Percentiles rank a stretch among this genome's conserved stretches.
phyloP scores from a whole-genome alignment of 2,329 filamentous ascomycete genomes.

The Didymella pomorum region DNA sequence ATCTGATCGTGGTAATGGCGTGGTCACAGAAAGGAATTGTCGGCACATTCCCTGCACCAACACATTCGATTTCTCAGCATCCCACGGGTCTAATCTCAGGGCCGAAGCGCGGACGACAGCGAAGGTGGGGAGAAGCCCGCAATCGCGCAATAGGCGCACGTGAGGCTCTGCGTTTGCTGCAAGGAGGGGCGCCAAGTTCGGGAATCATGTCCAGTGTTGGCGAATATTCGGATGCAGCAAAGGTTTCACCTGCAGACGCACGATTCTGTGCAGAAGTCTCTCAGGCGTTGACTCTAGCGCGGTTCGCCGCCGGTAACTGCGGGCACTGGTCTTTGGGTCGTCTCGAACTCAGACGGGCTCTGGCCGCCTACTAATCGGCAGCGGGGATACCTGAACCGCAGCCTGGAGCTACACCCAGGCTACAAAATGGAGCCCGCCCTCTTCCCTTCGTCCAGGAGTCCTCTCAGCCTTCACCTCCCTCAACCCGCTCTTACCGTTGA shows the following conservation, averaged over 20 bases:
- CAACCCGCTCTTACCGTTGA: conserved; percentile 3
- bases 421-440: conserved; percentile 25
- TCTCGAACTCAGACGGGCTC: conserved; percentile 21
- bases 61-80: conserved; percentile 29
- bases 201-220: conserved; percentile 19
- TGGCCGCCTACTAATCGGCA: conserved; percentile 16
- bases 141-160: conserved; percentile 23
- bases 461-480: neutral
- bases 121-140: conserved; percentile 26
- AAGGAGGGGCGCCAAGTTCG: conserved; percentile 10
- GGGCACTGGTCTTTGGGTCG: conserved; percentile 12
- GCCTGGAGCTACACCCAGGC: conserved; percentile 17
- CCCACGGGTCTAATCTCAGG: conserved; percentile 22
- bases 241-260: conserved; percentile 36
- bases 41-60: conserved; percentile 9
- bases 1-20: neutral
- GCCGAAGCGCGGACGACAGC: conserved; percentile 20
- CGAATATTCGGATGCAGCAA: conserved; percentile 22
- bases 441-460: conserved; percentile 21
- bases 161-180: conserved; percentile 21
- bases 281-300: conserved; percentile 9
- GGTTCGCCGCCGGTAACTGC: conserved; percentile 9
- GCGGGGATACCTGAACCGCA: conserved; percentile 17
- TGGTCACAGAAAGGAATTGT: neutral
- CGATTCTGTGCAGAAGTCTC: conserved; percentile 27